Conservation (phyloP, 2,329 filamentous ascomycete species). For the Penicillium sp. region DNA sequence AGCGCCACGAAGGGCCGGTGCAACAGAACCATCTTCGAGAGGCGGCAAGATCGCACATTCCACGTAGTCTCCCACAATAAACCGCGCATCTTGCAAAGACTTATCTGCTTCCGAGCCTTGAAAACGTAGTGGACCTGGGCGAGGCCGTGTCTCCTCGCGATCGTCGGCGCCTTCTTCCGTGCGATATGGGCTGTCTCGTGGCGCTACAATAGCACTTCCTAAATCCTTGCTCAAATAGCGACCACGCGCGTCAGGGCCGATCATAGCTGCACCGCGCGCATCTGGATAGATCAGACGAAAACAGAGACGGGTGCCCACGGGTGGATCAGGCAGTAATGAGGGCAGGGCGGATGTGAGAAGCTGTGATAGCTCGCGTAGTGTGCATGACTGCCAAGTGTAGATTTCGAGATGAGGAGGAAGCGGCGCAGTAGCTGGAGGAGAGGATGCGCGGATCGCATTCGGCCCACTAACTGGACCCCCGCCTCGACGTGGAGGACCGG, state of each 20-base stretch:
- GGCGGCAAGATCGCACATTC: conserved; percentile 76
- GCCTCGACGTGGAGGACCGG: conserved; percentile 21
- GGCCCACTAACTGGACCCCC: conserved; percentile 33
- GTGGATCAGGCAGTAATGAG: conserved; percentile 62
- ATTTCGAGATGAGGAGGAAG: conserved; percentile 67
- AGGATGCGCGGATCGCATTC: conserved; percentile 33
- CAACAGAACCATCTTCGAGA: conserved; percentile 65
- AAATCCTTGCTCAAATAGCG: conserved; percentile 74
- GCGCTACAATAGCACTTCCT: conserved; percentile 70
- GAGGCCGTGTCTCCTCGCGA: conserved; percentile 34
- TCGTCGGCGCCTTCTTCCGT: conserved; percentile 34
- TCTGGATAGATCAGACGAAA: conserved; percentile 86
- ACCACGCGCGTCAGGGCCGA: conserved; percentile 42
- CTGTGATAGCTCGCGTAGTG: conserved; percentile 71
- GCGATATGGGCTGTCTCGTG: conserved; percentile 24
- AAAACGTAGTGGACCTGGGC: conserved; percentile 33
- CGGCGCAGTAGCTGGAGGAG: conserved; percentile 44
- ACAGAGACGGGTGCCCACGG: conserved; percentile 74
- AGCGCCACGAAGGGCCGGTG: conserved; percentile 40
- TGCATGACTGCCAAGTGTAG: conserved; percentile 80
- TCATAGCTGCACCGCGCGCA: conserved; percentile 44
- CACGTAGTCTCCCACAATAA: conserved; percentile 85
- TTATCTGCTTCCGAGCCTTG: conserved; percentile 60
- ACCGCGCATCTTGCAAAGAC: conserved; percentile 68
- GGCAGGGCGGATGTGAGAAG: conserved; percentile 67